Evolutionary conservation across 371 early-diverging fungal genomes (phyloP), one percentile per base, ranked within the genome.

Genomic region (Apophysomyces ossiformis): DNA sequence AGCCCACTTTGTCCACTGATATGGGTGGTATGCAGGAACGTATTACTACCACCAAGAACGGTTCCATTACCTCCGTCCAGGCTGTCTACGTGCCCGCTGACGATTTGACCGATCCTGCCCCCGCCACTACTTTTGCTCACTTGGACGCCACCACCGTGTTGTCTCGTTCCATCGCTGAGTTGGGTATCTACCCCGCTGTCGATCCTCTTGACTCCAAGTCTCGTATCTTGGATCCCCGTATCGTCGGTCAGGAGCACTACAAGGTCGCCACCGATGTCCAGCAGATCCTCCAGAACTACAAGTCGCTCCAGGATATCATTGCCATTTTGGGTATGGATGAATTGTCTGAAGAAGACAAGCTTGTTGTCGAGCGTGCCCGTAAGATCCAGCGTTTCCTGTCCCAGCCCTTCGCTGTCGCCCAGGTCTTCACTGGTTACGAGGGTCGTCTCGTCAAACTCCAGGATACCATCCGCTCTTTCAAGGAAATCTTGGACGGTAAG

Each of bases 1-100:
- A 26, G 26, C 98, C 98, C 77, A 98, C 98, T 64, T 89, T 96
- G 69, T 92, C 94, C 79, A 94, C 95, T 56, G 95, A 94, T 81
- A 95, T 95, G 95, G 98, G 97, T 92, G 87, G 87, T 77, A 97
- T 98, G 96, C 96, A 98, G 87, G 98, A 98, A 84, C 93, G 98
- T 90, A 98, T 98, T 84, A 98, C 98, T 80, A 96, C 98, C 82
- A 98, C 98, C 88, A 98, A 98, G 91, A 96, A 98, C 91, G 98
- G 98, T 26, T 26, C 26, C 26, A 26, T 26, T 26, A 26, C 26
- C 26, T 76, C 97, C 67, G 98, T 98, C 72, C 93, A 92, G 88
- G 98, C 98, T 73, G 93, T 98, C 85, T 98, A 96, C 84, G 97
- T 98, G 79, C 98, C 98, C 63, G 98, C 98, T 85, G 98, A 98